Conservation (phyloP, 2,329 filamentous ascomycete genomes). For the Fusarium subglutinans region DNA sequence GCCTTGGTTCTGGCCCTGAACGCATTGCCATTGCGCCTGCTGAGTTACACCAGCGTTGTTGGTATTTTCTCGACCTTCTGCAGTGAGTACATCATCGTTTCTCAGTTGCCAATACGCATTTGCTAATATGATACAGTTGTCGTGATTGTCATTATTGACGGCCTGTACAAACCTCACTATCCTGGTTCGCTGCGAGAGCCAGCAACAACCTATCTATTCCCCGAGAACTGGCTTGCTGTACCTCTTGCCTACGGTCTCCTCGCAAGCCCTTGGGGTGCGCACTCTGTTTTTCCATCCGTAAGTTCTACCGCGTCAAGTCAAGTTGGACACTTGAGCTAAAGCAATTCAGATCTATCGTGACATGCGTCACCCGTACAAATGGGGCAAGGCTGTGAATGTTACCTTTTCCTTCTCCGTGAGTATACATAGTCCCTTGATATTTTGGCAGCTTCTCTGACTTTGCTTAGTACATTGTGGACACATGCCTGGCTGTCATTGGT, state of each 20-base stretch:
- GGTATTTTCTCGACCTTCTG: conserved; percentile 91
- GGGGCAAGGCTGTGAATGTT: conserved; percentile 75
- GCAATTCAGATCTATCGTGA: conserved; percentile 64
- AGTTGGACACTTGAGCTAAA: not conserved
- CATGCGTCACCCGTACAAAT: conserved; percentile 82
- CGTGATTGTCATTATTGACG: conserved; percentile 83
- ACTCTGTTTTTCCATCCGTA: conserved; percentile 81
- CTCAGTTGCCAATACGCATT: not conserved
- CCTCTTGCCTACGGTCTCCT: conserved; percentile 90
- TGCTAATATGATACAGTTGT: conserved; percentile 67
- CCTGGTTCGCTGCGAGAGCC: conserved; percentile 88
- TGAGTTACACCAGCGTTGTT: conserved; percentile 91
- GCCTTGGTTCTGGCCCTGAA: conserved; percentile 81
- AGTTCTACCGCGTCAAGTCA: conserved; percentile 12
- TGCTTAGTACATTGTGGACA: conserved; percentile 77
- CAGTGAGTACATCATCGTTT: conserved; percentile 67
- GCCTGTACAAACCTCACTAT: conserved; percentile 79
- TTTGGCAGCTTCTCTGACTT: not conserved
- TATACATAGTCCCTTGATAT: not conserved
- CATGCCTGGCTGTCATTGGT: conserved; percentile 82
- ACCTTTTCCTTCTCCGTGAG: conserved; percentile 87
- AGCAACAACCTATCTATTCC: conserved; percentile 82
- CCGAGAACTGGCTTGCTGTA: conserved; percentile 84
- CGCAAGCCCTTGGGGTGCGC: conserved; percentile 77
- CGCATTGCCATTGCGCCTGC: conserved; percentile 81